Evolutionary conservation across 2,329 filamentous ascomycete species (phyloP), one percentile per base, ranked within the genome.

Genomic region (Colletotrichum incanum): DNA sequence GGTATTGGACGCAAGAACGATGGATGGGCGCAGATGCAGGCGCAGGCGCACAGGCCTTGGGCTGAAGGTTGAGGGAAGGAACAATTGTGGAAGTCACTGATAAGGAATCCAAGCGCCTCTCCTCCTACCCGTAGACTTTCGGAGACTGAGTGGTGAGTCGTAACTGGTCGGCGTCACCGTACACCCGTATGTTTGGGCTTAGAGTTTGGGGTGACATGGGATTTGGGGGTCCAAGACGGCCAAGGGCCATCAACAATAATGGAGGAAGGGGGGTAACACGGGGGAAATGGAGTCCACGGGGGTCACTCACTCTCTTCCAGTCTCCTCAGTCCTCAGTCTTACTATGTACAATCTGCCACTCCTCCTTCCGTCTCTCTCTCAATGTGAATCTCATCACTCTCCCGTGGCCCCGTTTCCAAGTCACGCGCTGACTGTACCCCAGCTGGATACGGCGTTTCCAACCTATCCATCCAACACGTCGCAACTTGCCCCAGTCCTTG

Each of bases 141-240:
- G 52, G 28, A 28, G 43, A 47, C 18, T n/a, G 18, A 26, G n/a
- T 18, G 23, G 28, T 26, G 52, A 55, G 31, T 55, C 28, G 52
- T 37, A 37, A 55, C 20, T 34, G 47, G 49, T 23, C 49, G 41
- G 39, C 47, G 61, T 54, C 39, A 43, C 61, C 61, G 31, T 43
- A 34, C 61, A 64, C 49, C 61, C 26, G 61, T 55, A 47, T 56
- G 49, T 71, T 62, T 41, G 64, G 50, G 43, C 68, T 62, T 67
- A 62, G 69, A 72, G 65, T 69, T 72, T 69, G 50, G 59, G 45
- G 58, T 54, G 69, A 60, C 69, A 69, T 69, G 54, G 63, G 37
- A 56, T 71, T 70, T 66, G 67, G 67, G 67, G 67, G 67, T 69
- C 61, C 59, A 61, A 43, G 58, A 37, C 41, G 49, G 47, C 45